Percentiles rank a stretch among this genome's conserved stretches.
Conservation (phyloP, 2,329 filamentous ascomycete species). For the Dryadomyces quercus-mongolicae region DNA sequence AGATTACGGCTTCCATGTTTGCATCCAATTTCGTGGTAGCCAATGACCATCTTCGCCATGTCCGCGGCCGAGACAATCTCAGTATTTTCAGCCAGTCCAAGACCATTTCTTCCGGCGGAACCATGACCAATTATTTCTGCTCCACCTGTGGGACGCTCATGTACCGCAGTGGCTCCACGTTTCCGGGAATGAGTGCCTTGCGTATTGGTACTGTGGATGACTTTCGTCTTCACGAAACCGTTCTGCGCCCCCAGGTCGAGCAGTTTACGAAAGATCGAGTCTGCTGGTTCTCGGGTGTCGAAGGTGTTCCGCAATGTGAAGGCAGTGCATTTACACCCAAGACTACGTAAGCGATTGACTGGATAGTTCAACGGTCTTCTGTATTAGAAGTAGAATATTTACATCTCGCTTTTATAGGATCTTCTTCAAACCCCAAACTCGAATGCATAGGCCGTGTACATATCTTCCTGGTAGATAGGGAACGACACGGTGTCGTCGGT, state of each 20-base stretch:
- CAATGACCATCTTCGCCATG: conserved; percentile 30
- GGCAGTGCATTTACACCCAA: not conserved
- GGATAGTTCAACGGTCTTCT: no score
- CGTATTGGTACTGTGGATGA: conserved; percentile 40
- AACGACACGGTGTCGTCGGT: conserved; percentile 22
- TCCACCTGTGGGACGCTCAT: conserved; percentile 41
- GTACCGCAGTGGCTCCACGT: conserved; percentile 28
- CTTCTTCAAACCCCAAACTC: conserved; percentile 18
- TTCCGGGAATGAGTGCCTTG: conserved; percentile 27
- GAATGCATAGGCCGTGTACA: conserved; percentile 25
- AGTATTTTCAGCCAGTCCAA: conserved; percentile 29
- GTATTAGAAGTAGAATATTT: no score
- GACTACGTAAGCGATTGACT: no score
- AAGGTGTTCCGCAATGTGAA: not conserved
- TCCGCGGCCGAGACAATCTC: conserved; percentile 39
- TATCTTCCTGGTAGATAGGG: conserved; percentile 24
- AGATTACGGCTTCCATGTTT: conserved; percentile 51
- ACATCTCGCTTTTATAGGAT: no score
- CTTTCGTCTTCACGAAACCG: conserved; percentile 33
- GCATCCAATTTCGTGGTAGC: conserved; percentile 43
- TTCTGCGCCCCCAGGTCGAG: conserved; percentile 32
- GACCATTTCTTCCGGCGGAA: conserved; percentile 33
- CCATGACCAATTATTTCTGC: conserved; percentile 53
- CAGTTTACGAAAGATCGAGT: conserved; percentile 32
- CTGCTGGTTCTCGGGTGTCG: conserved; percentile 3